Conservation (phyloP, 2,329 filamentous ascomycete species). For the Penicillium frequentans region DNA sequence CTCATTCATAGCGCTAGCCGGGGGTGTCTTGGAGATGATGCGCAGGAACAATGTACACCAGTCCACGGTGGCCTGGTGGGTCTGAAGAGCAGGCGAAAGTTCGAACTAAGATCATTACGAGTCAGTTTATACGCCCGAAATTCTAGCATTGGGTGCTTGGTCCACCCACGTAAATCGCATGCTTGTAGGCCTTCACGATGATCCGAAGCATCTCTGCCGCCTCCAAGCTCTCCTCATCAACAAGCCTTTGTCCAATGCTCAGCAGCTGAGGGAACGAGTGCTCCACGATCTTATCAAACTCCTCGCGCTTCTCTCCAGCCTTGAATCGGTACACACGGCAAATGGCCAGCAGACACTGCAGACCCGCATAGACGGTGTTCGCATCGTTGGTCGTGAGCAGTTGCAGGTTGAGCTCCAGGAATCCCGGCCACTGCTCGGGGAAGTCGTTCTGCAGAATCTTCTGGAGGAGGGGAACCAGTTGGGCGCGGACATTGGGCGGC, state of each 20-base stretch:
- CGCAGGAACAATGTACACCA: conserved; percentile 96
- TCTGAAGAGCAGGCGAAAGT: conserved; percentile 72
- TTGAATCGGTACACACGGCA: conserved; percentile 97
- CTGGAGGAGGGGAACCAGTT: conserved; percentile 91
- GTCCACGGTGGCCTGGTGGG: conserved; percentile 80
- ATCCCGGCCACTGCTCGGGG: conserved; percentile 88
- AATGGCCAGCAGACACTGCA: conserved; percentile 91
- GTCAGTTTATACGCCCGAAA: conserved; percentile 29
- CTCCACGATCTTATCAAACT: conserved; percentile 94
- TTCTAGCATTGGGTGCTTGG: not conserved
- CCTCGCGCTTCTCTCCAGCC: conserved; percentile 71
- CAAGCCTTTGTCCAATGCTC: conserved; percentile 81
- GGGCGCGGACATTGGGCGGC: conserved; percentile 78
- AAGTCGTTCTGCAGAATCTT: conserved; percentile 97
- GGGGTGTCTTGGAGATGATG: conserved; percentile 81
- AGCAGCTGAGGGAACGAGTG: conserved; percentile 86
- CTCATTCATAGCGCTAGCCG: conserved; percentile 74
- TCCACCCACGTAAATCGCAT: conserved; percentile 83
- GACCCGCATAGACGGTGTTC: conserved; percentile 82
- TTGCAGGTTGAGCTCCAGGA: conserved; percentile 88
- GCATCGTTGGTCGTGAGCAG: conserved; percentile 85
- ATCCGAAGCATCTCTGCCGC: conserved; percentile 96
- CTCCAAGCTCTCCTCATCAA: conserved; percentile 88
- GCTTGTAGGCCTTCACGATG: conserved; percentile 95
- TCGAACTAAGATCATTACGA: conserved; percentile 66